Conservation (phyloP, 495 filamentous ascomycete species). For the Lasiosphaeria ovina region DNA sequence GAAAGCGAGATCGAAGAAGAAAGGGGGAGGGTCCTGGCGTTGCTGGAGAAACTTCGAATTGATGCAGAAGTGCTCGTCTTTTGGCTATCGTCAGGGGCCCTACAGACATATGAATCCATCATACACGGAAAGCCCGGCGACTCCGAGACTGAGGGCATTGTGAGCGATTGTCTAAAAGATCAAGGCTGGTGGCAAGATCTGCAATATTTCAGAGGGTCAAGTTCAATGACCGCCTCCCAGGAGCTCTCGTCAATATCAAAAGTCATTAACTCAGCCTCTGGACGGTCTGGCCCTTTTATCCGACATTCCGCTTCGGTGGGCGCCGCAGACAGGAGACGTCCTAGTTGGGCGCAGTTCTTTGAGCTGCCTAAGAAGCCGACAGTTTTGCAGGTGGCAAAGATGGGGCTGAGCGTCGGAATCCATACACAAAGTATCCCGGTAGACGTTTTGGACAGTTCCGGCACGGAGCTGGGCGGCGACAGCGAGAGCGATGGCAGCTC, state of each 20-base stretch:
- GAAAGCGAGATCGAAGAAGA: slow-evolving; percentile 83
- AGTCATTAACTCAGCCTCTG: slow-evolving; percentile 36
- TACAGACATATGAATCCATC: slow-evolving; percentile 74
- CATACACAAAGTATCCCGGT: slow-evolving; percentile 70
- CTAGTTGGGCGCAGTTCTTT: slow-evolving; percentile 35
- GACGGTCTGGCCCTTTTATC: slow-evolving; percentile 31
- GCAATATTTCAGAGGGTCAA: slow-evolving; percentile 56
- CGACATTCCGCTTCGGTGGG: slow-evolving; percentile 25
- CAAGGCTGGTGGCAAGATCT: slow-evolving; percentile 85
- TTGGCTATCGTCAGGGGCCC: slow-evolving; percentile 72
- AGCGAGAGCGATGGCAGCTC: slow-evolving; percentile 49
- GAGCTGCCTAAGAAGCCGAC: slow-evolving; percentile 56
- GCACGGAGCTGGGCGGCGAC: slow-evolving; percentile 33
- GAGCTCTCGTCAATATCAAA: slow-evolving; percentile 33
- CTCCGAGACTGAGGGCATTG: slow-evolving; percentile 47
- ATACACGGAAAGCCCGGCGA: slow-evolving; percentile 59
- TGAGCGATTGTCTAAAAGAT: slow-evolving; percentile 60
- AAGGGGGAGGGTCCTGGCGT: slow-evolving; percentile 64
- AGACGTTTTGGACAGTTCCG: slow-evolving; percentile 57
- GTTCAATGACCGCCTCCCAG: slow-evolving; percentile 49
- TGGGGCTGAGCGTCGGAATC: slow-evolving; percentile 69
- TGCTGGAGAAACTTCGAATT: slow-evolving; percentile 79
- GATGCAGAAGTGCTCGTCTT: slow-evolving; percentile 77
- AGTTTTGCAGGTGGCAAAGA: slow-evolving; percentile 59
- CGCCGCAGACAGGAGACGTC: slow-evolving; percentile 28